Evolutionary conservation across 2,329 filamentous ascomycete species (phyloP), one percentile per base, ranked within the genome.

Genomic region (Colletotrichum navitas): DNA sequence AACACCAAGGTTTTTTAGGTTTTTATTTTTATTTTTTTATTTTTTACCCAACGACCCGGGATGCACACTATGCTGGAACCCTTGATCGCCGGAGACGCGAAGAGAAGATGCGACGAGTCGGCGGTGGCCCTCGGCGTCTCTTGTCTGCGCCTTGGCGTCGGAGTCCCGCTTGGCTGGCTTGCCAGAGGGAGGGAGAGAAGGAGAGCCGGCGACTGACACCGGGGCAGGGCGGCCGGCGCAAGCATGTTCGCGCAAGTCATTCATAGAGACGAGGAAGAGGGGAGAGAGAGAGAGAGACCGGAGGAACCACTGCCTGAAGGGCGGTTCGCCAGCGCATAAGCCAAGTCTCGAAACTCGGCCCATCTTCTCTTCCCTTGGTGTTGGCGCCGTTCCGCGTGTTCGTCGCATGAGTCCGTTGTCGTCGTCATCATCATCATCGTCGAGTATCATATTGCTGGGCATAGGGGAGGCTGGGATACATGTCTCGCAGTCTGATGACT

Each of bases 371-470:
- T 14, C 6, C 10, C 45, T 34, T 26, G 34, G 34, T 45, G 24
- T 6, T 34, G 26, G 24, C n/a, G 43, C 29, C n/a, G 49, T 56
- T 54, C n/a, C 39, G 24, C 34, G 4, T 18, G 10, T 63, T 68
- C 39, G 14, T 16, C 26, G 63, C 39, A 32, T 10, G 26, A 52
- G 49, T 10, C 10, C 34, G 34, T 34, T 7, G 34, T 34, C 34
- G 36, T 62, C 56, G 34, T 51, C 56, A 26, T 18, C n/a, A 8
- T 52, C 45, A 26, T 32, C 36, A 36, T 51, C 36, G 24, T 47
- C 16, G 7, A 34, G 52, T 47, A 51, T 63, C 56, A 68, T 51
- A 47, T 66, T 51, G 62, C 4, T 2, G 29, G 29, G 29, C 2
- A 4, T 2, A 4, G 29, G 29, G 29, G 29, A 4, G 29, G 29